Evolutionary conservation across 164 flowering plant species (phyloP).

Genomic region (Sextonia rubra): DNA sequence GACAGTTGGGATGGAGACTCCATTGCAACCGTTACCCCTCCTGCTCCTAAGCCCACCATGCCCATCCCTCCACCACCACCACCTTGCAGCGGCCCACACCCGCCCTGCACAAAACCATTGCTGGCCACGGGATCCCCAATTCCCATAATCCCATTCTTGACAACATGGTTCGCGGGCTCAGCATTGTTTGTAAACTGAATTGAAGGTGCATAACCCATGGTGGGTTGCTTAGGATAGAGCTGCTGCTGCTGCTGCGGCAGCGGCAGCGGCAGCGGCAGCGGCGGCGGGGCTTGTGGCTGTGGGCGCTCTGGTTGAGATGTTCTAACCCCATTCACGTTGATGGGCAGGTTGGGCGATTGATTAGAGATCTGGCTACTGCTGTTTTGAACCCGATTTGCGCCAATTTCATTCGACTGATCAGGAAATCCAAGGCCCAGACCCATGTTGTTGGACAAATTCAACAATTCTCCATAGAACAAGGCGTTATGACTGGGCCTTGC

Average conservation of each 20-base stretch:
- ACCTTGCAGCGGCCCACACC: slow-evolving; percentile 17
- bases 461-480: slow-evolving; percentile 25
- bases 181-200: slow-evolving; percentile 26
- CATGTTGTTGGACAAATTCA: slow-evolving; percentile 12
- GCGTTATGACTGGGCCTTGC: slow-evolving; percentile 15
- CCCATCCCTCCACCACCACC: slow-evolving; percentile 49
- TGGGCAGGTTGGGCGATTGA: slow-evolving; percentile 19
- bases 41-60: slow-evolving; percentile 54
- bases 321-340: slow-evolving; percentile 22
- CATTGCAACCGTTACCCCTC: slow-evolving; percentile 32
- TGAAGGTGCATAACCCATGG: slow-evolving; percentile 35
- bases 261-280: not conserved
- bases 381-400: slow-evolving; percentile 9
- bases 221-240: slow-evolving; percentile 37
- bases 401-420: slow-evolving; percentile 20
- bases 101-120: slow-evolving; percentile 35
- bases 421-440: slow-evolving; percentile 27
- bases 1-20: slow-evolving; percentile 66
- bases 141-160: slow-evolving; percentile 50
- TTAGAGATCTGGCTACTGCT: slow-evolving; percentile 11
- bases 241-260: slow-evolving; percentile 23
- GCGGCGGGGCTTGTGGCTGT: not conserved
- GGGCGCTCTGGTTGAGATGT: slow-evolving; percentile 9
- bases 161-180: slow-evolving; percentile 41
- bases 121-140: slow-evolving; percentile 37